Percentiles rank a stretch among this genome's conserved stretches.
These are phyloP conservation scores for Podospora didyma DNA, from an alignment of 495 filamentous ascomycete species.

Conservation along the genomic window DNA sequence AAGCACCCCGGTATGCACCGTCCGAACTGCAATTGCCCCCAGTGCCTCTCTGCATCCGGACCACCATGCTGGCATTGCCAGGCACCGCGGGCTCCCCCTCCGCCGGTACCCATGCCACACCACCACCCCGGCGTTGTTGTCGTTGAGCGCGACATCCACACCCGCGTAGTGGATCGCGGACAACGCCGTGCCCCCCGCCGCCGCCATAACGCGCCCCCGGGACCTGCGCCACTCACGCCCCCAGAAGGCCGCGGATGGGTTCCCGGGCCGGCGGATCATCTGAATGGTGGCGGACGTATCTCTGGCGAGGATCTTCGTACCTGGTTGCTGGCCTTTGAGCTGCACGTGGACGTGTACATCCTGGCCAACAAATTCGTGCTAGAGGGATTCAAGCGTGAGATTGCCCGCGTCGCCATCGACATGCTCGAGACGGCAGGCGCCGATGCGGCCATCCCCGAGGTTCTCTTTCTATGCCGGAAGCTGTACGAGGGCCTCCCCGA, in stretches of 20 bases:
- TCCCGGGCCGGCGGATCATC: not conserved
- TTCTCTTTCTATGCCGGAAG: constrained; percentile 35
- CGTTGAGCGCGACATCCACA: constrained; percentile 7
- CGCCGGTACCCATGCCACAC: constrained; percentile 16
- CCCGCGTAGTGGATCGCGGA: not conserved
- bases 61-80: constrained; percentile 44
- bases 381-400: constrained; percentile 37
- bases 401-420: constrained; percentile 36
- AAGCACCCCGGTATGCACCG: constrained; percentile 41
- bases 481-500: constrained; percentile 38
- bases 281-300: constrained; percentile 28
- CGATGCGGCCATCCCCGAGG: constrained; percentile 34
- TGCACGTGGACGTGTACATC: constrained; percentile 44
- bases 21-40: constrained; percentile 38
- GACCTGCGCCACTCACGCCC: constrained; percentile 4
- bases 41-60: constrained; percentile 30
- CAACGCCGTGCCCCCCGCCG: constrained; percentile 13
- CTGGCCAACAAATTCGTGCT: constrained; percentile 42
- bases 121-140: constrained; percentile 18
- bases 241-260: not conserved
- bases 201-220: not conserved
- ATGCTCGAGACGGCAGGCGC: constrained; percentile 44
- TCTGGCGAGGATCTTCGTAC: constrained; percentile 38
- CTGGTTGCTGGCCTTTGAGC: constrained; percentile 42
- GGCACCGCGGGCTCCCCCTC: constrained; percentile 35